A percentile compares a stretch with the other conserved stretches of the same genome.
phyloP scores from a whole-genome alignment of 2,329 filamentous ascomycete genomes.

The Ophioceras dolichostomum region DNA sequence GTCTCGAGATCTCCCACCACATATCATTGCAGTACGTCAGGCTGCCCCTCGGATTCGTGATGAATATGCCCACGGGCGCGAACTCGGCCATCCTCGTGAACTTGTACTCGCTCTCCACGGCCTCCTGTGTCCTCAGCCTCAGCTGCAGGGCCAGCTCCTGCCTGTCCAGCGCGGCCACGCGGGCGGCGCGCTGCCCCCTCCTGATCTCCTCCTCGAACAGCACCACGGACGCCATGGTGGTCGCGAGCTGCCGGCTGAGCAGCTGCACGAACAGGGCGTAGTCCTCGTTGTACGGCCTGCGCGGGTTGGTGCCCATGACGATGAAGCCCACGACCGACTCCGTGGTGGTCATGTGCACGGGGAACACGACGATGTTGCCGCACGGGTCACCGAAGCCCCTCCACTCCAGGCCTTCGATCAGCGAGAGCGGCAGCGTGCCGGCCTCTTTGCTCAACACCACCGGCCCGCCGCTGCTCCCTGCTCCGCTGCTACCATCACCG shows the following conservation, averaged over 20 bases:
- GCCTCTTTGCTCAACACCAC: slow-evolving; percentile 56
- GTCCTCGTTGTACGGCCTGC: slow-evolving; percentile 68
- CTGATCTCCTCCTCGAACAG: slow-evolving; percentile 75
- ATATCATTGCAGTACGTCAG: slow-evolving; percentile 77
- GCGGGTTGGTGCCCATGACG: slow-evolving; percentile 66
- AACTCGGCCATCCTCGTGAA: slow-evolving; percentile 81
- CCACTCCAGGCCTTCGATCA: slow-evolving; percentile 57
- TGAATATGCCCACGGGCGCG: slow-evolving; percentile 74
- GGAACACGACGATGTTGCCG: slow-evolving; percentile 60
- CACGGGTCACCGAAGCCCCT: slow-evolving; percentile 61
- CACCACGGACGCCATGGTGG: slow-evolving; percentile 69
- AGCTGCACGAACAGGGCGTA: slow-evolving; percentile 69
- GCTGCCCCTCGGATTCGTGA: slow-evolving; percentile 57
- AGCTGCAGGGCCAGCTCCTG: slow-evolving; percentile 69
- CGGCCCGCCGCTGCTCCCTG: slow-evolving; percentile 47
- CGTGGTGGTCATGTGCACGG: slow-evolving; percentile 62
- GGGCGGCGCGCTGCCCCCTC: slow-evolving; percentile 60
- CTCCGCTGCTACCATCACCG: no score
- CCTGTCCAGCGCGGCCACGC: slow-evolving; percentile 61
- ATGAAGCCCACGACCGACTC: slow-evolving; percentile 68
- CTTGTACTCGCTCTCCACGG: slow-evolving; percentile 57
- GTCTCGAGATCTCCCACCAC: slow-evolving; percentile 60
- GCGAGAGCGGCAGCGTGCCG: slow-evolving; percentile 48
- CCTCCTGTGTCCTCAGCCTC: slow-evolving; percentile 49
- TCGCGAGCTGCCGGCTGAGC: slow-evolving; percentile 62